Evolutionary conservation across 2,329 filamentous ascomycete species (phyloP), one percentile per base, ranked within the genome.

Genomic region (Harringtonia lauricola): DNA sequence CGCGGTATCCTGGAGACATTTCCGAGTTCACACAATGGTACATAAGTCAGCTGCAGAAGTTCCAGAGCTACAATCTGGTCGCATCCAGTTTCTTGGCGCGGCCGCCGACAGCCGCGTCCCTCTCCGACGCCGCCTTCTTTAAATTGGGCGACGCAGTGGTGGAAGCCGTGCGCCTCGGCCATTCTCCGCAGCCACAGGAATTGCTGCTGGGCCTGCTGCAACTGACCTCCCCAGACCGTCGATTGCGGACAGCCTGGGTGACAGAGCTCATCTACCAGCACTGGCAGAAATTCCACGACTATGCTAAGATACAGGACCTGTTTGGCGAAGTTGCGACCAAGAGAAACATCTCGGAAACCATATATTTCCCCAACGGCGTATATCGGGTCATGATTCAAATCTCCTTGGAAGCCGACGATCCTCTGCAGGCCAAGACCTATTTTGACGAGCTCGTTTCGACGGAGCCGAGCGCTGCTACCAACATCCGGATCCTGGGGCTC

Each of bases 331-430:
- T 39, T 9, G 26, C 17, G 3, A 24, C n/a, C 26, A 10, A 46
- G 13, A 17, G n/a, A 2, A 35, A 35, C 1, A 57, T 65, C 35
- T 35, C 55, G 0, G 47, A 58, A n/a, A 37, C 52, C 3, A 48
- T 55, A 12, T 48, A 18, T 9, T 52, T 60, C 34, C 54, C 59
- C 3, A 48, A 63, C 31, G 55, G 51, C 9, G 44, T 61, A 8
- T 66, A 64, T 46, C 59, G 63, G 19, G 51, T 59, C 34, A 64
- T 69, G 60, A 50, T 66, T 6, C 63, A 68, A 44, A 54, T 68
- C 24, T 55, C 63, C 0, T 51, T 67, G 12, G 58, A 62, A 41
- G 60, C 64, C 2, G 60, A 51, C 8, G 48, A 63, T 19, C 36
- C 53, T 19, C 45, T 45, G 14, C 48, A 55, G n/a, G 62, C 64